Conservation (phyloP, 352 stramenopile genomes). For the Globisporangium cystogenes region DNA sequence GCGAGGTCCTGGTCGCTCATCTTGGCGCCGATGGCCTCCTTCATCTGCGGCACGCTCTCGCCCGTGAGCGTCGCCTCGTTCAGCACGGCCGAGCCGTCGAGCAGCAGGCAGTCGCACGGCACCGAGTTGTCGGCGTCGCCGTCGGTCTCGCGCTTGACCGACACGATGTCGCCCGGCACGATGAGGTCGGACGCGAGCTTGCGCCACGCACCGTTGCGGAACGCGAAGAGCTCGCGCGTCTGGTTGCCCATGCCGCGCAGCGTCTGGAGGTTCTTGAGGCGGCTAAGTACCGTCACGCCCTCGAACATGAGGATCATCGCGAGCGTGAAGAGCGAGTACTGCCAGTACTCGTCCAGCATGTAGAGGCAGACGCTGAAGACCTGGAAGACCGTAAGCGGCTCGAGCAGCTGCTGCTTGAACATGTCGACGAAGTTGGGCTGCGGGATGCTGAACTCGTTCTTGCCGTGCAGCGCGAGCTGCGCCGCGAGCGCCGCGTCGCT, state of each 20-base stretch:
- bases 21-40: conserved; percentile 88
- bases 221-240: conserved; percentile 87
- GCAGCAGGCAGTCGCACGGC: conserved; percentile 94
- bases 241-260: conserved; percentile 93
- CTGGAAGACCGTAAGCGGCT: conserved; percentile 99
- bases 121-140: conserved; percentile 81
- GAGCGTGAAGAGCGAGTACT: conserved; percentile 99
- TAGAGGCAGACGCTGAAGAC: conserved; percentile 98
- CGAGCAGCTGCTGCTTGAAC: conserved; percentile 96
- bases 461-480: conserved; percentile 72
- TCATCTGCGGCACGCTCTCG: conserved; percentile 98
- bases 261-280: conserved; percentile 94
- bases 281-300: conserved; percentile 92
- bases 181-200: conserved; percentile 81
- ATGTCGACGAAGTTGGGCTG: conserved; percentile 94
- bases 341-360: conserved; percentile 99
- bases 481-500: conserved; percentile 33
- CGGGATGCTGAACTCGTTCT: conserved; percentile 94
- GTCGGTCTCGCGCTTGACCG: conserved; percentile 87
- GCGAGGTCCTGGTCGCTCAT: conserved; percentile 71
- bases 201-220: conserved; percentile 83
- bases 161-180: conserved; percentile 93
- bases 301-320: conserved; percentile 98
- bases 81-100: conserved; percentile 94
- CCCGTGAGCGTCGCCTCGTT: conserved; percentile 99